Evolutionary conservation across 2,329 filamentous ascomycete genomes (phyloP), one percentile per base, ranked within the genome.

Genomic region (Aspergillus sp.): DNA sequence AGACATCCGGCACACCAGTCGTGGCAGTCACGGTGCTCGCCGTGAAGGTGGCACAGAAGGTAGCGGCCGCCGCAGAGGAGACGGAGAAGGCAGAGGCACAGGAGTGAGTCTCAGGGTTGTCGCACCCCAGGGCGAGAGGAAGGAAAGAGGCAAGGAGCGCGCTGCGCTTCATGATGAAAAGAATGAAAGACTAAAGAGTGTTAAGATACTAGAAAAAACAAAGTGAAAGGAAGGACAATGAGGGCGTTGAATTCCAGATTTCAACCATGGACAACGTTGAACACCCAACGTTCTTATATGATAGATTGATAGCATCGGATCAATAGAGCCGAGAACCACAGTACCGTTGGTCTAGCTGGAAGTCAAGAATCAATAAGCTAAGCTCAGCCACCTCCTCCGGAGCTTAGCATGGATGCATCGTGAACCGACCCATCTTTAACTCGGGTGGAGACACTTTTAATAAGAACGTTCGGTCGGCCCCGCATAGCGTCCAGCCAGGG

Each of bases 31-130:
- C 65, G 8, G 57, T 45, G 36, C 65, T 65, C 21, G 62, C 64
- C 23, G 68, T 70, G 56, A 70, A 70, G 19, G 67, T 69, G 28
- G 67, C 64, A 48, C 68, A 70, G 56, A 70, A 70, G 12, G 48
- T 65, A 6, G 64, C 61, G 21, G 68, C 68, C 5, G 57, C 67
- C 9, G 62, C 59, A 19, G 63, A 63, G 2, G 68, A 70, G 32
- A 65, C 67, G 23, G 67, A 68, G 39, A 64, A 70, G 25, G 65
- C 61, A 5, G 67, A 65, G 49, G 68, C 63, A 61, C 68, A 69
- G 5, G 66, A 62, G 62, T 69, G 66, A 25, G 25, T 62, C 8
- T 58, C 52, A 23, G 68, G 65, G 54, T 63, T 67, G 21, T 65
- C 61, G 49, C 68, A 69, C 36, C 58, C 68, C 59, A 69, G 58